Conservation (phyloP, 2,329 filamentous ascomycete species). For the Talaromyces sp. region DNA sequence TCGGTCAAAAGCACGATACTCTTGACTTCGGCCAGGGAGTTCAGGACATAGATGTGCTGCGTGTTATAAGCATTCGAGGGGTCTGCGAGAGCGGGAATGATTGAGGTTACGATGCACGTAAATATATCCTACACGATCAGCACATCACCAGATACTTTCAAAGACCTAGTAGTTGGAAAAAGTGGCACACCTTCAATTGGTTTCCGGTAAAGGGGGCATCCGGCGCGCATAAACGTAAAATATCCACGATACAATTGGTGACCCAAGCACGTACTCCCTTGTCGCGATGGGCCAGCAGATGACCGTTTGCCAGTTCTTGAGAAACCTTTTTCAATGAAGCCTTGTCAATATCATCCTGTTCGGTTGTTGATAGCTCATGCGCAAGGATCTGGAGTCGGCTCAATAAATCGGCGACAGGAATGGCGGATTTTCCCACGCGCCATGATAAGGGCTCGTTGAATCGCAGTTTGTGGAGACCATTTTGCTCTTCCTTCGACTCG, state of each 20-base stretch:
- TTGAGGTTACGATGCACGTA: conserved; percentile 76
- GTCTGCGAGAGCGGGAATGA: conserved; percentile 80
- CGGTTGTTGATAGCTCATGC: conserved; percentile 77
- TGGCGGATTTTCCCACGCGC: conserved; percentile 79
- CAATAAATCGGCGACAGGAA: conserved; percentile 77
- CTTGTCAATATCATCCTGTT: conserved; percentile 80
- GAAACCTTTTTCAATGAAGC: conserved; percentile 81
- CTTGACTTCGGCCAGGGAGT: conserved; percentile 87
- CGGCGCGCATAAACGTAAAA: conserved; percentile 87
- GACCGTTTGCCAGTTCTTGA: conserved; percentile 76
- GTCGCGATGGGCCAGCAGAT: conserved; percentile 87
- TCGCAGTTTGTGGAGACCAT: conserved; percentile 51
- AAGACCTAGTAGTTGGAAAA: conserved; percentile 1
- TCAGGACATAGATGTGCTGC: conserved; percentile 87
- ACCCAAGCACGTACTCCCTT: conserved; percentile 87
- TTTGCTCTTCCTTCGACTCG: conserved; percentile 32
- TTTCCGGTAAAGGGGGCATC: conserved; percentile 89
- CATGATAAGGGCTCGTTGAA: conserved; percentile 88
- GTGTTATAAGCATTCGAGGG: conserved; percentile 86
- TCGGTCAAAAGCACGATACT: conserved; percentile 90
- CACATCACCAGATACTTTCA: neutral
- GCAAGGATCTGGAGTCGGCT: conserved; percentile 75
- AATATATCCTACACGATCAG: conserved; percentile 73
- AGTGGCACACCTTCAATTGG: conserved; percentile 73
- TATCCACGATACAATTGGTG: conserved; percentile 85